A percentile compares a stretch with the other conserved stretches of the same genome.
Evolutionary conservation across 169 alveolate genomes (phyloP).

Genomic region (Plasmodium relictum): DNA sequence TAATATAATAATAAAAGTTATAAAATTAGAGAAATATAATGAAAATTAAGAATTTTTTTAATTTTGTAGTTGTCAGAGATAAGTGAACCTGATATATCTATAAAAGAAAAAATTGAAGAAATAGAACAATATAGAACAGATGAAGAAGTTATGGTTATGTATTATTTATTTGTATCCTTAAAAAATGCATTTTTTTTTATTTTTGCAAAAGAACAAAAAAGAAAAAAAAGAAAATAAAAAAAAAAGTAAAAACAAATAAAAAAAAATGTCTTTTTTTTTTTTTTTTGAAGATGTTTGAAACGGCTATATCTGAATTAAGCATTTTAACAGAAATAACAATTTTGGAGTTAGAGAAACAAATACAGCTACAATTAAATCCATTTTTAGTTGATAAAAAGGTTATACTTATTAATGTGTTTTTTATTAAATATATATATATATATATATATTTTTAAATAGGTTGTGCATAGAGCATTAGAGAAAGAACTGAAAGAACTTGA

Average conservation of each 20-base stretch:
- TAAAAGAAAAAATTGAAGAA: slow-evolving; percentile 72
- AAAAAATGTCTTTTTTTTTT: not conserved
- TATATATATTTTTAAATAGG: slow-evolving; percentile 4
- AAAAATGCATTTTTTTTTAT: too few relatives aligned
- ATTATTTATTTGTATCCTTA: not conserved
- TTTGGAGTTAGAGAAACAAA: slow-evolving; percentile 62
- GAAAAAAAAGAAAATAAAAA: not conserved
- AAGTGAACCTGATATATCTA: slow-evolving; percentile 61
- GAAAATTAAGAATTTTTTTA: too few relatives aligned
- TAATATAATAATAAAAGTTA: not conserved
- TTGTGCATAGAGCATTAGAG: slow-evolving; percentile 45
- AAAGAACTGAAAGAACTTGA: slow-evolving; percentile 57
- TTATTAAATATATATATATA: slow-evolving; percentile 11
- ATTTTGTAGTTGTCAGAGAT: slow-evolving; percentile 39
- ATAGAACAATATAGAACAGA: slow-evolving; percentile 72
- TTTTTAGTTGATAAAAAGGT: slow-evolving; percentile 68
- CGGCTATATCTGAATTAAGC: slow-evolving; percentile 64
- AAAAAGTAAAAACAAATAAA: too few relatives aligned
- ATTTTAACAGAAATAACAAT: slow-evolving; percentile 71
- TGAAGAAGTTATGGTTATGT: slow-evolving; percentile 69
- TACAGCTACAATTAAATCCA: slow-evolving; percentile 64
- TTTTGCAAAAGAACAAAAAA: not conserved
- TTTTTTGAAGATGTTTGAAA: slow-evolving; percentile 62
- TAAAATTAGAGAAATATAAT: too few relatives aligned
- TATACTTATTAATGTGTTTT: not conserved